Evolutionary conservation across 371 early-diverging fungal genomes (phyloP).

Genomic region (Zopfochytrium polystomum): DNA sequence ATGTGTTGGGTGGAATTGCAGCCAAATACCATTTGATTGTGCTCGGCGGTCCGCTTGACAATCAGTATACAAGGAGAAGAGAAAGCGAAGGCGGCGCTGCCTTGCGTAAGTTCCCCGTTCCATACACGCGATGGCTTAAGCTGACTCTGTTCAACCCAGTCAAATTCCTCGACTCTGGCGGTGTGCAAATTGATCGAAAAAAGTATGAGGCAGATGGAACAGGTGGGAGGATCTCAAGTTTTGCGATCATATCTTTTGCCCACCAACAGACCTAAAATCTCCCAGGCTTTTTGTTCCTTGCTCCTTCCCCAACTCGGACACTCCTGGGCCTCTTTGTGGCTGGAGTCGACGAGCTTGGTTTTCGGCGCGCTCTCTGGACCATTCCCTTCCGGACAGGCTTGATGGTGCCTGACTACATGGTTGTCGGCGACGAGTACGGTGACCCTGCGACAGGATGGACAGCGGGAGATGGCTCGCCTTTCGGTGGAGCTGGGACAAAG

Average conservation of each 20-base stretch:
- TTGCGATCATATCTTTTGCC: not conserved
- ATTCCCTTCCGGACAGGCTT: conserved; percentile 48
- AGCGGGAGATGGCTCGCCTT: conserved; percentile 38
- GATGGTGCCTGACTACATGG: conserved; percentile 30
- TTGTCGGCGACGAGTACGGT: conserved; percentile 48
- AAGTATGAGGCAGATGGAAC: conserved; percentile 49
- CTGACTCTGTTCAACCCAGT: conserved; percentile 11
- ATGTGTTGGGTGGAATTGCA: conserved; percentile 42
- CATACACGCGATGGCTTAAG: too few species aligned
- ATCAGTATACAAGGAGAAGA: conserved; percentile 38
- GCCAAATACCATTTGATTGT: conserved; percentile 48
- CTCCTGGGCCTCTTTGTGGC: conserved; percentile 42
- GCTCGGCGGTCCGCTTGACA: conserved; percentile 49
- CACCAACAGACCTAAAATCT: not conserved
- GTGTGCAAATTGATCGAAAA: conserved; percentile 40
- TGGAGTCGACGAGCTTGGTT: conserved; percentile 42
- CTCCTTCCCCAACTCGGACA: conserved; percentile 44
- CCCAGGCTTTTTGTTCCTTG: conserved; percentile 41
- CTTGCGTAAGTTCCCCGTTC: conserved; percentile 20
- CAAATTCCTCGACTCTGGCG: conserved; percentile 37
- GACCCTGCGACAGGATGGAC: conserved; percentile 53
- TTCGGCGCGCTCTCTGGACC: conserved; percentile 41
- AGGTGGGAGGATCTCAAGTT: conserved; percentile 32
- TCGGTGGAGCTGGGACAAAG: conserved; percentile 42
- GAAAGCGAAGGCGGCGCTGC: conserved; percentile 33